phyloP scores from a whole-genome alignment of 2,329 filamentous ascomycete genomes.

The Pezicula carpinea region DNA sequence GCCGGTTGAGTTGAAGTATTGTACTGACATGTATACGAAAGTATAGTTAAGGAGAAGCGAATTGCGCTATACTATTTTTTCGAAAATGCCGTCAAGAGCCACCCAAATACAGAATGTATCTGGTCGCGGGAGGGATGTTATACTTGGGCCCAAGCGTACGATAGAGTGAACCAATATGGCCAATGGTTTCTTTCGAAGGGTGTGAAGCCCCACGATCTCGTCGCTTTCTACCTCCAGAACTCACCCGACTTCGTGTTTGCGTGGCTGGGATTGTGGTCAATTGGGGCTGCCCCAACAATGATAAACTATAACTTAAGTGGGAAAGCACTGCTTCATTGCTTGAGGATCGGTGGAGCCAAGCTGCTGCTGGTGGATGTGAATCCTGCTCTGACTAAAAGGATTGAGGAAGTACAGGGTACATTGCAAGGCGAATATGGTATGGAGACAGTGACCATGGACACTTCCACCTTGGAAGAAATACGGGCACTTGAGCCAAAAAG shows the following conservation, averaged over 20 bases:
- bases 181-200: slow-evolving; percentile 57
- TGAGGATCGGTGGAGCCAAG: slow-evolving; percentile 51
- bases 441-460: slow-evolving; percentile 48
- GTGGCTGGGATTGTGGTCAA: slow-evolving; percentile 59
- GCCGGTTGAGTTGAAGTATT: no score
- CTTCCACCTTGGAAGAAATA: slow-evolving; percentile 41
- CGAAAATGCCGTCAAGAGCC: slow-evolving; percentile 47
- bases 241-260: slow-evolving; percentile 62
- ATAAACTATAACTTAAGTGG: slow-evolving; percentile 67
- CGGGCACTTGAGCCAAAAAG: slow-evolving; percentile 41
- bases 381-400: slow-evolving; percentile 45
- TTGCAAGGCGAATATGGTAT: slow-evolving; percentile 45
- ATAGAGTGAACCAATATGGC: slow-evolving; percentile 55
- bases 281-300: slow-evolving; percentile 65
- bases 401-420: slow-evolving; percentile 52
- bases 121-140: slow-evolving; percentile 62
- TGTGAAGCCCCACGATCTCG: slow-evolving; percentile 54
- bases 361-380: slow-evolving; percentile 57
- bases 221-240: slow-evolving; percentile 64
- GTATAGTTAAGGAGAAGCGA: slow-evolving; percentile 43
- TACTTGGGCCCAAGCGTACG: slow-evolving; percentile 52
- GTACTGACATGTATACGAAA: no score
- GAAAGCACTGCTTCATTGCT: slow-evolving; percentile 60
- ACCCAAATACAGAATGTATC: slow-evolving; percentile 52
- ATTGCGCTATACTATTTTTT: slow-evolving; percentile 64